These are phyloP conservation scores for Parathielavia hyrcaniae DNA, from an alignment of 495 filamentous ascomycete species.

Conservation along the genomic window DNA sequence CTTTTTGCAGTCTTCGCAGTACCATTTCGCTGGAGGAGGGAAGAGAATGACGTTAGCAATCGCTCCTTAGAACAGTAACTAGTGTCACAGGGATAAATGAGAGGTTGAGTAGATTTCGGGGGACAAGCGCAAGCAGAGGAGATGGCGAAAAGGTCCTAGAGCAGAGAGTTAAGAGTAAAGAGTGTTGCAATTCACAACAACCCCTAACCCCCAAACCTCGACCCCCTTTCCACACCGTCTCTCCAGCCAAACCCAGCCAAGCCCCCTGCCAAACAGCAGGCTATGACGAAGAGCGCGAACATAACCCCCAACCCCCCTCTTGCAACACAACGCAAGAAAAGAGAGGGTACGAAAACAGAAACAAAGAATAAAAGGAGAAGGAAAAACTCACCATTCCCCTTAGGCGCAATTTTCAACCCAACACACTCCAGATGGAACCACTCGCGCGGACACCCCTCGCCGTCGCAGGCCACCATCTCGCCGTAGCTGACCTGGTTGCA, in stretches of 20 bases:
- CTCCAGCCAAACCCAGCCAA: no score
- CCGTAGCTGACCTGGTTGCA: conserved; percentile 92
- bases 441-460: conserved; percentile 74
- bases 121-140: no score
- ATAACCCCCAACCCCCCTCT: not conserved
- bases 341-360: not conserved
- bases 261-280: no score
- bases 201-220: no score
- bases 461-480: conserved; percentile 97
- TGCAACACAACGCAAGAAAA: not conserved
- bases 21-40: conserved; percentile 68
- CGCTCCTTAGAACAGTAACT: not conserved
- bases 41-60: conserved; percentile 5
- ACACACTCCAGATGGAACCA: conserved; percentile 98
- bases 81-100: no score
- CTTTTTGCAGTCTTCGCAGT: conserved; percentile 79
- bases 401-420: conserved; percentile 77
- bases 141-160: no score
- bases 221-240: no score
- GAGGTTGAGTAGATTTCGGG: no score
- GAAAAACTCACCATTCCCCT: conserved; percentile 64
- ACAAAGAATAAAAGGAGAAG: conserved; percentile 2
- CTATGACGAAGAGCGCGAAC: no score
- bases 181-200: no score
- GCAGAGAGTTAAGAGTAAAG: no score